These are phyloP conservation scores for Saccharomycopsis amapae DNA, from an alignment of 805 yeast species.

Conservation along the genomic window DNA sequence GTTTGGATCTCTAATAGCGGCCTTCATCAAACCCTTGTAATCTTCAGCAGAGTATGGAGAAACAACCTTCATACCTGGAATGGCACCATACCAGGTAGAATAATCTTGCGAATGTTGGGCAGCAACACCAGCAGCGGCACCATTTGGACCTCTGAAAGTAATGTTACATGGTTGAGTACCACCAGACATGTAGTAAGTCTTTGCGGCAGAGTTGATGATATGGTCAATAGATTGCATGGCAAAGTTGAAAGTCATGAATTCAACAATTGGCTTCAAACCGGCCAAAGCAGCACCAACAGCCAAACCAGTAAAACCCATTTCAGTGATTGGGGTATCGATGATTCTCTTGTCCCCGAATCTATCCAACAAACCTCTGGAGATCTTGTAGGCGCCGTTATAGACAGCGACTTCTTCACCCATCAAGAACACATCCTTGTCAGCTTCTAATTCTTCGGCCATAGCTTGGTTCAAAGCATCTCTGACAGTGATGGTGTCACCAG, in stretches of 20 bases:
- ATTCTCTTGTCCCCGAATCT: slow-evolving; percentile 92
- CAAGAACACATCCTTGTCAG: slow-evolving; percentile 87
- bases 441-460: slow-evolving; percentile 94
- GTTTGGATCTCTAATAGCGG: slow-evolving; percentile 97
- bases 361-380: slow-evolving; percentile 91
- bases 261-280: slow-evolving; percentile 94
- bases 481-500: slow-evolving; percentile 70
- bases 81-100: slow-evolving; percentile 96
- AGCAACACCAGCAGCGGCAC: slow-evolving; percentile 99
- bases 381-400: slow-evolving; percentile 98
- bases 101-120: slow-evolving; percentile 99
- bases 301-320: slow-evolving; percentile 96
- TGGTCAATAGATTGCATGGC: slow-evolving; percentile 99
- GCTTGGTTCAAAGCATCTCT: slow-evolving; percentile 96
- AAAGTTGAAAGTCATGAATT: slow-evolving; percentile 98
- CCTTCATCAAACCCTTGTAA: slow-evolving; percentile 90
- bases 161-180: slow-evolving; percentile 97
- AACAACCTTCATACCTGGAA: slow-evolving; percentile 95
- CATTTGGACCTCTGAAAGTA: slow-evolving; percentile 98
- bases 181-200: slow-evolving; percentile 98
- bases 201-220: slow-evolving; percentile 96
- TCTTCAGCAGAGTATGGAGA: slow-evolving; percentile 96
- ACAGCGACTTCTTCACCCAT: slow-evolving; percentile 99
- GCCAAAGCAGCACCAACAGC: slow-evolving; percentile 95
- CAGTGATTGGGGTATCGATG: slow-evolving; percentile 96